Base-by-base conservation (phyloP, 148 eudicot genomes). In the Chenopodium berlandieri region DNA sequence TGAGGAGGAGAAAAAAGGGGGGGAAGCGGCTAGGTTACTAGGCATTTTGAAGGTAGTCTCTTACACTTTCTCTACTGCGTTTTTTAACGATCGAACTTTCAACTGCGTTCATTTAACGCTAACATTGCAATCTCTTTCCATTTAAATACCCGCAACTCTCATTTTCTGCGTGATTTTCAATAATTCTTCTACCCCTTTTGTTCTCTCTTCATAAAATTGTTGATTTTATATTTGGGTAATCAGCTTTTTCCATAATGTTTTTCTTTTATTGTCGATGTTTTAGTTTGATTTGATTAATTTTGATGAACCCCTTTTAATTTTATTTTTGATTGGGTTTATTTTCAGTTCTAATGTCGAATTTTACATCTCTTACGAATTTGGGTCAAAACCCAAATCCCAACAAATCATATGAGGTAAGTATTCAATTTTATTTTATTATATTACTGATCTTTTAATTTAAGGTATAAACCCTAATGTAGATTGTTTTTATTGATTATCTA, bases 361-460 rank as follows among this genome's bases (percentile, higher is more conserved):
- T 84, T 73, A 62, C 86, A 22, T 63, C 86, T 50, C 83, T 84
- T 17, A 60, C 78, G 48, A 80, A 76, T 68, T 34, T 77, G 22
- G 32, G 66, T 56, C 78, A 81, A 75, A 81, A 81, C 75, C 74
- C 82, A 69, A 84, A 84, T 73, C 86, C 86, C 13, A 84, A 84
- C 62, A 84, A 84, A 67, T 84, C 86, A 19, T 84, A 81, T 67
- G 84, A 80, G 83, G 86, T 84, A 30, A 65, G 16, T 6, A 23
- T 7, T 27, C 14, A 0, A 9, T 63, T 64, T 19, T 2, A 46
- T 71, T 37, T 44, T 34, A 13, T 76, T 27, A 27, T 27, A 27
- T 34, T 22, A 2, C 3, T 76, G 44, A 40, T 40, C 7, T 40
- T 40, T 40, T 40, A 6, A 40, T 40, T 40, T 5, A 40, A 40